phyloP scores from a whole-genome alignment of 768 basidiomycete species.

The Boletus tomentosulus region DNA sequence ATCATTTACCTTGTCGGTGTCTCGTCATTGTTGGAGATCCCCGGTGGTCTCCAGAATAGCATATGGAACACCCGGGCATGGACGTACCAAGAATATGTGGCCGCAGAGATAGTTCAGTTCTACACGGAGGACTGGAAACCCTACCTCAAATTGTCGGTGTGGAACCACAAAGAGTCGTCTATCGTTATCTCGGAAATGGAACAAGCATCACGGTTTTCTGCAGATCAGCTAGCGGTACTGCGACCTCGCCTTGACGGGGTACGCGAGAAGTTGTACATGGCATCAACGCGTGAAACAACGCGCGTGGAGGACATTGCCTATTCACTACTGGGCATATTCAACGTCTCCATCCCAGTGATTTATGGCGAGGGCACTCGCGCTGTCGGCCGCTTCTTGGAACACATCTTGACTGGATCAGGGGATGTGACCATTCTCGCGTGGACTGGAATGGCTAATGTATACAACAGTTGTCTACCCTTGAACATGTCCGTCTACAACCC shows the following conservation, averaged over 20 bases:
- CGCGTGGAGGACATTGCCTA: too few relatives aligned
- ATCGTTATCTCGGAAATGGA: background rate
- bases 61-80: too few relatives aligned
- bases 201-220: background rate
- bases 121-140: background rate
- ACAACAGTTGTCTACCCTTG: too few relatives aligned
- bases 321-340: too few relatives aligned
- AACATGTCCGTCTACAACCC: too few relatives aligned
- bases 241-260: slow-evolving; percentile 5
- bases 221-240: background rate
- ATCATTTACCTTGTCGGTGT: too few relatives aligned
- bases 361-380: slow-evolving; percentile 12
- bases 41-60: too few relatives aligned
- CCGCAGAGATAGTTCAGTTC: too few relatives aligned
- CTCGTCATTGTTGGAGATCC: too few relatives aligned
- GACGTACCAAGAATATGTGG: too few relatives aligned
- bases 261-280: background rate
- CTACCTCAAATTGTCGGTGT: background rate
- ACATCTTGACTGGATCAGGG: slow-evolving; percentile 1
- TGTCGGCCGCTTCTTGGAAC: slow-evolving; percentile 11
- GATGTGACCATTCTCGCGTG: too few relatives aligned
- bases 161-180: background rate
- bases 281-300: slow-evolving; percentile 1
- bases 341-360: slow-evolving; percentile 1
- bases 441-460: too few relatives aligned